Evolutionary conservation across 495 filamentous ascomycete species (phyloP).

Genomic region (Penicillium verhagenii): DNA sequence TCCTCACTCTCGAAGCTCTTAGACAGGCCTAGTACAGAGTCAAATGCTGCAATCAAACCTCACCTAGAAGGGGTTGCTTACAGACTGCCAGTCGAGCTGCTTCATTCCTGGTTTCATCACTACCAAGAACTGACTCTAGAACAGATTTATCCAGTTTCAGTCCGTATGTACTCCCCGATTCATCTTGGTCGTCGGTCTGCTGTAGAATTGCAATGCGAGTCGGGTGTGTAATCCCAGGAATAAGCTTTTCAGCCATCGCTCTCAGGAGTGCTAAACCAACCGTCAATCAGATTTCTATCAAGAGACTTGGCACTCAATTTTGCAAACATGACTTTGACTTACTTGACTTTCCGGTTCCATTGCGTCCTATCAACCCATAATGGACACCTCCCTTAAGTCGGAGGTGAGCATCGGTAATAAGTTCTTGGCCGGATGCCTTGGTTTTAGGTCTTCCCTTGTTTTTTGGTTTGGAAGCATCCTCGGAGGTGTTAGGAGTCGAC

Average conservation of each 20-base stretch:
- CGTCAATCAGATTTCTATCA: no score
- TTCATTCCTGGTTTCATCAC: constrained; percentile 59
- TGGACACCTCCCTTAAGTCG: constrained; percentile 66
- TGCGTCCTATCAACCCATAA: constrained; percentile 74
- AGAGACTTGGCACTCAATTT: no score
- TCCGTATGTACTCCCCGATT: constrained; percentile 13
- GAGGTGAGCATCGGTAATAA: constrained; percentile 65
- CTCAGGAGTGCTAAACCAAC: constrained; percentile 58
- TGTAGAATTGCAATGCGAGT: constrained; percentile 69
- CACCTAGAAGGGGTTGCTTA: constrained; percentile 24
- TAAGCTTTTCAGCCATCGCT: constrained; percentile 73
- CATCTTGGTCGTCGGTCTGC: constrained; percentile 55
- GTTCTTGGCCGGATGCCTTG: constrained; percentile 57
- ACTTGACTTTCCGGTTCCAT: constrained; percentile 83
- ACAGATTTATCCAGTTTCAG: constrained; percentile 41
- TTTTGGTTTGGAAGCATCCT: constrained; percentile 34
- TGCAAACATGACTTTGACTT: constrained; percentile 28
- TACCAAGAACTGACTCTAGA: constrained; percentile 65
- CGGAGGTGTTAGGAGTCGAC: constrained; percentile 20
- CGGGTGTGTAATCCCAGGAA: constrained; percentile 71
- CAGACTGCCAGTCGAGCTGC: constrained; percentile 56
- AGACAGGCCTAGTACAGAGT: constrained; percentile 32
- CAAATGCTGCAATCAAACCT: neutral
- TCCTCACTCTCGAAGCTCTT: constrained; percentile 49
- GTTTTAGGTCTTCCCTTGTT: constrained; percentile 52